A percentile compares a stretch with the other conserved stretches of the same genome.
These are phyloP conservation scores for Cicer cuneatum DNA, from an alignment of 306 rosid genomes.

Conservation along the genomic window DNA sequence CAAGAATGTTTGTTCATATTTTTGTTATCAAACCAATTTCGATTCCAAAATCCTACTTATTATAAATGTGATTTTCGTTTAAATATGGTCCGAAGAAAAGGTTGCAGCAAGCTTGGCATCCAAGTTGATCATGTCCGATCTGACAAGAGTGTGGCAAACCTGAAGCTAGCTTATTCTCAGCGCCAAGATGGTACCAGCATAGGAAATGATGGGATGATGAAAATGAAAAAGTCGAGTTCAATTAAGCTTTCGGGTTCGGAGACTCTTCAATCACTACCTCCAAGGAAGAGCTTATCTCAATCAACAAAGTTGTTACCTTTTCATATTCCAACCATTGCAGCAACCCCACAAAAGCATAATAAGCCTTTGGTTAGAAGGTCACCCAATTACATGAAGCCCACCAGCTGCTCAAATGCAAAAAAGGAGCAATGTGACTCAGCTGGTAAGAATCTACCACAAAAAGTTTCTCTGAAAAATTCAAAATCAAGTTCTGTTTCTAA, in stretches of 20 bases:
- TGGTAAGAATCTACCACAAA: constrained; percentile 49
- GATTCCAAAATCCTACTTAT: constrained; percentile 40
- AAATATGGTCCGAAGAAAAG: constrained; percentile 72
- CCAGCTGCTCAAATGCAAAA: constrained; percentile 72
- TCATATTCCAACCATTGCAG: constrained; percentile 45
- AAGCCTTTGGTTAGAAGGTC: constrained; percentile 48
- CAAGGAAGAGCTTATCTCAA: constrained; percentile 47
- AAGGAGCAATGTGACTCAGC: constrained; percentile 53
- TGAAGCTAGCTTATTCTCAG: constrained; percentile 52
- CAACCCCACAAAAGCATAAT: constrained; percentile 50
- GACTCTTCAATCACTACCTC: constrained; percentile 49
- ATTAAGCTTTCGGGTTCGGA: constrained; percentile 62
- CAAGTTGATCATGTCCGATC: constrained; percentile 55
- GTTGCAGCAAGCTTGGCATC: constrained; percentile 55
- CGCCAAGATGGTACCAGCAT: constrained; percentile 60
- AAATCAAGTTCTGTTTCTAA: constrained; percentile 46
- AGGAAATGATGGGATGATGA: constrained; percentile 61
- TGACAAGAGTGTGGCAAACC: constrained; percentile 48
- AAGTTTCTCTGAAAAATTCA: constrained; percentile 38
- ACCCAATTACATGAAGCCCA: constrained; percentile 84
- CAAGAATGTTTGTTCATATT: constrained; percentile 45
- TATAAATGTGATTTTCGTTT: constrained; percentile 43
- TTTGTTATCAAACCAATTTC: constrained; percentile 42
- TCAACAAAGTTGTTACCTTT: constrained; percentile 55
- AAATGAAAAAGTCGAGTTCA: constrained; percentile 65